phyloP scores from a whole-genome alignment of 495 filamentous ascomycete species.

The Penicillium waksmanii region DNA sequence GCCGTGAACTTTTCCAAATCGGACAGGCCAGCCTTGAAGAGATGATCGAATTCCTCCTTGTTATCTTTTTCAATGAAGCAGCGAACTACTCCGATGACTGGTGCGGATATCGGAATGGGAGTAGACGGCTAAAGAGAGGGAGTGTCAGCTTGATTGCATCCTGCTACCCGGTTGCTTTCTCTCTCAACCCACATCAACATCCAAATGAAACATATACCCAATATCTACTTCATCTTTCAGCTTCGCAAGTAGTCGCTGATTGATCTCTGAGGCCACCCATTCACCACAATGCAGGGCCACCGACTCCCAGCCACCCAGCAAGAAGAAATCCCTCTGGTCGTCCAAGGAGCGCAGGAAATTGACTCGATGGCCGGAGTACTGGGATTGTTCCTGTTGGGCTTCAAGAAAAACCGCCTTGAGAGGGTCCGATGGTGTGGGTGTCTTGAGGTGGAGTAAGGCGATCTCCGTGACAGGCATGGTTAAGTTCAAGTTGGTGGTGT shows the following conservation, averaged over 20 bases:
- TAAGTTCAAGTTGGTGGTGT: not conserved
- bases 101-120: conserved; percentile 24
- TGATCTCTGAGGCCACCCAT: conserved; percentile 48
- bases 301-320: conserved; percentile 56
- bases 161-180: not conserved
- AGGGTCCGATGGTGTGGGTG: not conserved
- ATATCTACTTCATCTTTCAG: conserved; percentile 48
- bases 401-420: conserved; percentile 1
- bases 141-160: not conserved
- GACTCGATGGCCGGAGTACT: conserved; percentile 35
- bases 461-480: conserved; percentile 1
- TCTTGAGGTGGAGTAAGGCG: not conserved
- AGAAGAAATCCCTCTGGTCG: conserved; percentile 48
- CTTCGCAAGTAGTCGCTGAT: conserved; percentile 46
- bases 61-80: conserved; percentile 45
- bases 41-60: conserved; percentile 42
- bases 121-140: not conserved
- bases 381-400: conserved; percentile 40
- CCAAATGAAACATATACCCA: conserved; percentile 42
- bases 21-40: conserved; percentile 33
- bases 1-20: conserved; percentile 40
- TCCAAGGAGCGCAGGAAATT: conserved; percentile 50
- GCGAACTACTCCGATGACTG: conserved; percentile 47
- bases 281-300: conserved; percentile 41
- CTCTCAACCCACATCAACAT: conserved; percentile 25